phyloP scores from a whole-genome alignment of 2,329 filamentous ascomycete species.

The Didymella pinodella region DNA sequence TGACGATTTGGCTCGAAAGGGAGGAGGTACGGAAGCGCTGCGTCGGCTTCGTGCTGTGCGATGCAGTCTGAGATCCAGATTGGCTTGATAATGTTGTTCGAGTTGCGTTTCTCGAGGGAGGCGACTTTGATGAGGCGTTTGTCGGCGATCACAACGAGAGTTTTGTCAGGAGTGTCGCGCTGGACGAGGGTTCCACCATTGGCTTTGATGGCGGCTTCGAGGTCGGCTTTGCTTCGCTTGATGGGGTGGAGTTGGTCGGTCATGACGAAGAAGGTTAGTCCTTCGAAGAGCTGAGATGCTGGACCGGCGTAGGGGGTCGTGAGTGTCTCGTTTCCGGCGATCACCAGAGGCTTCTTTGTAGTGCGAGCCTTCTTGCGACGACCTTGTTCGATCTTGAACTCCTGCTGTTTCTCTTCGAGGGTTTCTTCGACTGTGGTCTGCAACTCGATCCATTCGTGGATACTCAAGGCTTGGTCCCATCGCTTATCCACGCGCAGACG shows the following conservation, averaged over 20 bases:
- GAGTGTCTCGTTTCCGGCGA: constrained; percentile 69
- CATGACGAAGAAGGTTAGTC: constrained; percentile 82
- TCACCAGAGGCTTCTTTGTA: constrained; percentile 72
- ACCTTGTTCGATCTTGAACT: constrained; percentile 74
- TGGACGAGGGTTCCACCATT: constrained; percentile 84
- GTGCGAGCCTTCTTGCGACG: constrained; percentile 70
- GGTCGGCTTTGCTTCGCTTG: constrained; percentile 78
- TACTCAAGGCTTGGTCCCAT: constrained; percentile 81
- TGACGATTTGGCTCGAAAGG: constrained; percentile 72
- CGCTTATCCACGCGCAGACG: constrained; percentile 79
- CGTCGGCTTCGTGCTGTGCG: constrained; percentile 64
- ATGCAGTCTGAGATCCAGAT: constrained; percentile 87
- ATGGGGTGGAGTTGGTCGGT: constrained; percentile 74
- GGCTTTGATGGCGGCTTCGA: constrained; percentile 82
- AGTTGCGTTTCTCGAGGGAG: constrained; percentile 76
- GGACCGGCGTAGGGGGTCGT: constrained; percentile 64
- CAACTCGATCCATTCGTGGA: constrained; percentile 78
- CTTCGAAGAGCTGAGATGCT: constrained; percentile 73
- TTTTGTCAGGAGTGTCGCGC: constrained; percentile 67
- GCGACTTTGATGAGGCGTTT: constrained; percentile 82
- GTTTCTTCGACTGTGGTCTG: constrained; percentile 74
- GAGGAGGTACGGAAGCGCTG: constrained; percentile 64
- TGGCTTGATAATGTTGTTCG: constrained; percentile 77
- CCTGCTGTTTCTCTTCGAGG: constrained; percentile 69
- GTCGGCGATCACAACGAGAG: constrained; percentile 79